Evolutionary conservation across 2,329 filamentous ascomycete genomes (phyloP), one percentile per base, ranked within the genome.

Genomic region (Botrytis paeoniae): DNA sequence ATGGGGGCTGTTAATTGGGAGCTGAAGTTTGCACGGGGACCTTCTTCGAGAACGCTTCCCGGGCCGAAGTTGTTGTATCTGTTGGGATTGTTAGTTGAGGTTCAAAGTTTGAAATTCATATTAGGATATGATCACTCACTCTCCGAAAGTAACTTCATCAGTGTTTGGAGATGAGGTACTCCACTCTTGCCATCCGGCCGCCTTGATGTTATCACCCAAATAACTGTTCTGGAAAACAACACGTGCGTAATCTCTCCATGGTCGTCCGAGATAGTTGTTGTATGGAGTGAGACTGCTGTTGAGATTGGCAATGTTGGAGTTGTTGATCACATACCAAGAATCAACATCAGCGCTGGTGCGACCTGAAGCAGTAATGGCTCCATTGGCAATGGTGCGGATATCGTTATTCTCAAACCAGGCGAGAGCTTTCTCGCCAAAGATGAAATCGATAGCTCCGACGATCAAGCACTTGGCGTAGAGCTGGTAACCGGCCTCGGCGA

Each of bases 401-500:
- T 79, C 77, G 18, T 76, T 74, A 22, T 73, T 75, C 62, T 88
- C 85, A 78, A 85, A 86, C 88, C 86, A 91, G 54, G 85, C 83
- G 59, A 81, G 80, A 32, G 85, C 83, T 54, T 82, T 76, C 79
- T 87, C 83, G 72, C 89, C 85, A 78, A 89, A 90, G 75, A 89
- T 86, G 78, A 89, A 89, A 77, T 90, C 88, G 60, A 87, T 86
- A 2, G 86, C 86, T 51, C 88, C 88, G 39, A 86, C 84, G 75
- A 90, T 89, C 72, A 86, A 84, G 75, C 84, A 84, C 75, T 86
- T 86, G 62, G 85, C 85, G 78, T 88, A 90, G 57, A 89, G 78
- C 77, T 89, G 85, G 73, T 83, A 82, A 74, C 89, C 89, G 63
- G 80, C 82, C 75, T 88, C 81, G 60, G 81, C 78, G 14, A 86